Percentiles rank a stretch among this genome's conserved stretches.
Conservation (phyloP, 2,329 filamentous ascomycete species). For the Aspergillus sergii region DNA sequence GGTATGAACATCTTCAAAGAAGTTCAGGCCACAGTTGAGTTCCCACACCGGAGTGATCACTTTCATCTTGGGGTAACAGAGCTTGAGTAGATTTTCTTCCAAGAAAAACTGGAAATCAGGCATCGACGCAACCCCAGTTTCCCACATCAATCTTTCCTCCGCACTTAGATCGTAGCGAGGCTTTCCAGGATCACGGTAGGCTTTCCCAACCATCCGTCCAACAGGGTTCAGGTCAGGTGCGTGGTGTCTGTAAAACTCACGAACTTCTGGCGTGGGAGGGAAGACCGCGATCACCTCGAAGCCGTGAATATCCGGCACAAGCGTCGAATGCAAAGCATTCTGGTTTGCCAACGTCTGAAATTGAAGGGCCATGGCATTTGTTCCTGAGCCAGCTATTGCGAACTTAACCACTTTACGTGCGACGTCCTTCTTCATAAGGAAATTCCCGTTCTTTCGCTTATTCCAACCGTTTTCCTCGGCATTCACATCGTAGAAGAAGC, state of each 20-base stretch:
- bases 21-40: constrained; percentile 63
- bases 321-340: constrained; percentile 44
- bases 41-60: constrained; percentile 59
- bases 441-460: constrained; percentile 29
- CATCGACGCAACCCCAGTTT: constrained; percentile 17
- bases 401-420: constrained; percentile 55
- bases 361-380: constrained; percentile 37
- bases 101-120: constrained; percentile 63
- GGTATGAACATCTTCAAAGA: constrained; percentile 62
- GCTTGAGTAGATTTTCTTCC: constrained; percentile 61
- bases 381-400: constrained; percentile 52
- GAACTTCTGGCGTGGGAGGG: constrained; percentile 46
- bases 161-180: constrained; percentile 40
- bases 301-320: constrained; percentile 54
- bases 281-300: constrained; percentile 63
- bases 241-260: constrained; percentile 52
- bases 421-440: constrained; percentile 48
- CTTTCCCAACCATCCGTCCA: constrained; percentile 56
- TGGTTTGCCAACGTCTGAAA: constrained; percentile 41
- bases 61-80: constrained; percentile 68
- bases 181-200: constrained; percentile 50
- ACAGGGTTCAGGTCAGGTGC: constrained; percentile 51
- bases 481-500: constrained; percentile 49
- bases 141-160: constrained; percentile 33
- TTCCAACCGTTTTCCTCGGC: constrained; percentile 47